Conservation (phyloP, 169 alveolate species). For the Eimeria acervulina region DNA sequence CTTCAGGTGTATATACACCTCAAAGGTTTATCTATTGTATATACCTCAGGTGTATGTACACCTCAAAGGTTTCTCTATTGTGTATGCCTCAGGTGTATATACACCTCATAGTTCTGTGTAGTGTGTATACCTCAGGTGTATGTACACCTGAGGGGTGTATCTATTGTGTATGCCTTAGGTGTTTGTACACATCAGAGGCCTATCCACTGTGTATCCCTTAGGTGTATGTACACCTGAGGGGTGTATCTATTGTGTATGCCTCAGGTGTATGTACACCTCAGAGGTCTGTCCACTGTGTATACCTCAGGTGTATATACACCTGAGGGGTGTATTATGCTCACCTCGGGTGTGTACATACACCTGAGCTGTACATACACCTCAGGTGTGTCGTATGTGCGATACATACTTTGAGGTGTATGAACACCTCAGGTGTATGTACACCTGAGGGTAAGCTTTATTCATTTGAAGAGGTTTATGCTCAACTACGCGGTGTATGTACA, state of each 20-base stretch:
- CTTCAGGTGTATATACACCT: background rate
- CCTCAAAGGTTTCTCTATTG: too few relatives aligned
- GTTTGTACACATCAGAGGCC: background rate
- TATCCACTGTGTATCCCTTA: too few relatives aligned
- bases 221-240: too few relatives aligned
- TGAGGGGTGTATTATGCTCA: background rate
- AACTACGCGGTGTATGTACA: too few relatives aligned
- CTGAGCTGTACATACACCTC: background rate
- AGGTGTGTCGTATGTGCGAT: too few relatives aligned
- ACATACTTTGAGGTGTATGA: background rate
- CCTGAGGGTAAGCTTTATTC: background rate
- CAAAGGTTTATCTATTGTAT: too few relatives aligned
- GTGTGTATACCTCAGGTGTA: background rate
- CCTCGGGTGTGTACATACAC: too few relatives aligned
- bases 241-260: too few relatives aligned
- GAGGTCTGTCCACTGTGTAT: too few relatives aligned
- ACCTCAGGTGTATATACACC: background rate
- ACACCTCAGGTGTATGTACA: constrained; percentile 11
- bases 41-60: too few relatives aligned
- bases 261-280: background rate
- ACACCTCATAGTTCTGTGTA: background rate
- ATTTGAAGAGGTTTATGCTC: background rate
- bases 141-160: background rate
- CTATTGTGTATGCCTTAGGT: background rate
- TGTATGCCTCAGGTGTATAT: background rate